Evolutionary conservation across 768 basidiomycete species (phyloP).

Genomic region (Boletellus ananiceps): DNA sequence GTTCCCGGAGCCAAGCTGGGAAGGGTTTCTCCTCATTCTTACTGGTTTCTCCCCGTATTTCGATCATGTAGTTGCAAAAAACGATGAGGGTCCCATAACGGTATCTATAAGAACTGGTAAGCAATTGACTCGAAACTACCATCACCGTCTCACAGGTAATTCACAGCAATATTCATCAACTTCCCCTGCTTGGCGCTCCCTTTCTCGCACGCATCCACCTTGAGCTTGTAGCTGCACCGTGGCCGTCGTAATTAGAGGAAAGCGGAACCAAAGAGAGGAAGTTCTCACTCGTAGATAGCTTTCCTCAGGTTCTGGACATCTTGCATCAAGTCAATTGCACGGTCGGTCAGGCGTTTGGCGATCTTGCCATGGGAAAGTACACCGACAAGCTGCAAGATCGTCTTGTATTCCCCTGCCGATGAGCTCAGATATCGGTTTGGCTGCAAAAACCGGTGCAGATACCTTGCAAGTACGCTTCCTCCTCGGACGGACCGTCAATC

Average conservation of each 20-base stretch:
- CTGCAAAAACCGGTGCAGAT: conserved; percentile 2
- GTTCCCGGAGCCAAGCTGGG: conserved; percentile 77
- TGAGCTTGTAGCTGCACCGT: conserved; percentile 76
- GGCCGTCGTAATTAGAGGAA: conserved; percentile 4
- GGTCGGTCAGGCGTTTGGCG: conserved; percentile 86
- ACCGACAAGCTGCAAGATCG: conserved; percentile 89
- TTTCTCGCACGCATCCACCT: conserved; percentile 77
- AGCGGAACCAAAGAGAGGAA: background rate
- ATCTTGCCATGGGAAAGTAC: conserved; percentile 89
- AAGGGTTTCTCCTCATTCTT: conserved; percentile 49
- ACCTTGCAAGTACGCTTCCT: conserved; percentile 88
- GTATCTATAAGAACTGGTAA: conserved; percentile 43
- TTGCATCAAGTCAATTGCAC: conserved; percentile 87
- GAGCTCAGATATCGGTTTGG: background rate
- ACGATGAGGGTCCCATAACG: conserved; percentile 91
- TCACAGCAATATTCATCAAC: conserved; percentile 70
- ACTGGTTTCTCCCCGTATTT: conserved; percentile 43
- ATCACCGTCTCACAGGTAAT: conserved; percentile 65
- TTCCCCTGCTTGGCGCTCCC: conserved; percentile 75
- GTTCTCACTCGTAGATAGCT: conserved; percentile 86
- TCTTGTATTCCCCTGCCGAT: conserved; percentile 89
- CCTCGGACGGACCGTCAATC: conserved; percentile 81
- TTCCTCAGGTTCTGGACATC: conserved; percentile 96
- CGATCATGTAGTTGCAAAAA: conserved; percentile 92
- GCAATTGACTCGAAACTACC: conserved; percentile 6